Evolutionary conservation across 1,139 yeast species (phyloP), one percentile per base, ranked within the genome.

Genomic region (Petasospora rhodanensis): DNA sequence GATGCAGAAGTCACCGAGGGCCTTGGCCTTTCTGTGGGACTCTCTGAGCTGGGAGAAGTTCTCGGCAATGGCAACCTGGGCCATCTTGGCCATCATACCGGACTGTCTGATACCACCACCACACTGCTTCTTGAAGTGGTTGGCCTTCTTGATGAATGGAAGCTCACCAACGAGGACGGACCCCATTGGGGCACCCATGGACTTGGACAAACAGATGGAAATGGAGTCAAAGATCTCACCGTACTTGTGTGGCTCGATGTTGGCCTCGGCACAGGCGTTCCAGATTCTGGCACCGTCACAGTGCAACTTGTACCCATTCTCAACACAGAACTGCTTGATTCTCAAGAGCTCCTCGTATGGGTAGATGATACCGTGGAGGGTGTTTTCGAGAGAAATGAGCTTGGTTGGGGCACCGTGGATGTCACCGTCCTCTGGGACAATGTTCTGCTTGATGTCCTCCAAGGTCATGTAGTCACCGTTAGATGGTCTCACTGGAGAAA

Each of bases 21-120:
- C 73, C 49, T 68, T 69, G 22, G 95, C 93, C 53, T 65, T 66
- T n/a, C 60, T 62, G 56, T 89, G 95, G 12, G 94, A 78, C 22
- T 54, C 49, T 37, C 51, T 52, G 26, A 71, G 60, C 56, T 80
- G 70, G 22, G 73, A 62, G 21, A 84, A 76, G 53, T 83, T 84
- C 45, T 81, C 79, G 41, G 84, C 81, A 38, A 89, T 68, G 18
- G 95, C 95, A 32, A 72, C 70, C 19, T 70, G 61, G 11, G 95
- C 96, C 83, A 91, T 89, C 28, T 77, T 68, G 8, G 94, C 70
- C 58, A 89, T 68, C 60, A 85, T 65, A 41, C 97, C 97, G 20
- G 84, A 70, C 60, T 89, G 97, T 58, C 97, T 73, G 43, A 89
- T 76, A 44, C 96, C 96, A 49, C 97, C 97, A 52, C 97, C 97